A percentile compares a stretch with the other conserved stretches of the same genome.
Conservation (phyloP, 805 yeast genomes). For the Candida rishiriensis region DNA sequence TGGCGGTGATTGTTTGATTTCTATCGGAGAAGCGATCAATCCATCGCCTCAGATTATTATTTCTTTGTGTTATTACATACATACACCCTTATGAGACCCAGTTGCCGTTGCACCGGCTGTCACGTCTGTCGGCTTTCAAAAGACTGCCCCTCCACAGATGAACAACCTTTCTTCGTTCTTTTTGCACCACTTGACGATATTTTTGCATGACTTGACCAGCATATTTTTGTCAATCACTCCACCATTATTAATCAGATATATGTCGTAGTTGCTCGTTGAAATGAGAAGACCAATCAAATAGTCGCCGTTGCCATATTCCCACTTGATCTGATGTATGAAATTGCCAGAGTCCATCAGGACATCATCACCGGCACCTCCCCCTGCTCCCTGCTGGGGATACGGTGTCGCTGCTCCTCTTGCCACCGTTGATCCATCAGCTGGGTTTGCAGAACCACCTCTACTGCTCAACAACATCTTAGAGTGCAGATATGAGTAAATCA, state of each 20-base stretch:
- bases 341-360: slow-evolving; percentile 15
- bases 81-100: too few relatives aligned
- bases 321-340: slow-evolving; percentile 22
- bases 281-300: slow-evolving; percentile 23
- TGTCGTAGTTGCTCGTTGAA: slow-evolving; percentile 44
- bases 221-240: slow-evolving; percentile 50
- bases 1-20: too few relatives aligned
- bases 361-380: not conserved
- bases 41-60: too few relatives aligned
- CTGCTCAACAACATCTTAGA: slow-evolving; percentile 15
- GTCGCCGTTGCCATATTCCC: slow-evolving; percentile 22
- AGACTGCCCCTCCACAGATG: slow-evolving; percentile 68
- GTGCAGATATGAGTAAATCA: slow-evolving; percentile 25
- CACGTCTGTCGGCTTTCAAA: slow-evolving; percentile 32
- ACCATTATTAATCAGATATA: slow-evolving; percentile 56
- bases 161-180: slow-evolving; percentile 67
- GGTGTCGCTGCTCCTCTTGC: too few relatives aligned
- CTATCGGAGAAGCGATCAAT: too few relatives aligned
- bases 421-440: not conserved
- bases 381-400: not conserved
- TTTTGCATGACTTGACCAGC: slow-evolving; percentile 56
- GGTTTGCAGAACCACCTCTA: slow-evolving; percentile 1
- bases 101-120: too few relatives aligned
- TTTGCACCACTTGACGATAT: slow-evolving; percentile 72
- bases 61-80: too few relatives aligned